Evolutionary conservation across 768 basidiomycete genomes (phyloP).

Genomic region (Xanthoconium stramineum): DNA sequence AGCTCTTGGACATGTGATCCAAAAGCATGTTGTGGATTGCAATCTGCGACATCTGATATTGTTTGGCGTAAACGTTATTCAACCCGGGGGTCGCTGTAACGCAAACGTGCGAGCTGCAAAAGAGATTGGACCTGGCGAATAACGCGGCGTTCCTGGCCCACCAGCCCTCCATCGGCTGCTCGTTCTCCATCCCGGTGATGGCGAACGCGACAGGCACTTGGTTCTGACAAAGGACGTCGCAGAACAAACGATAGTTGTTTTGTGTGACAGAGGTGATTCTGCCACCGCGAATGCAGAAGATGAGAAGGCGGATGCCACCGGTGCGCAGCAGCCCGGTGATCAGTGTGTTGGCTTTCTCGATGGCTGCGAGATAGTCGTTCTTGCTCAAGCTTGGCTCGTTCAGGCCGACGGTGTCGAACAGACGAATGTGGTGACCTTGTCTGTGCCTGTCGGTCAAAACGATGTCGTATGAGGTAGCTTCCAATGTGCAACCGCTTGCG

Average conservation of each 20-base stretch:
- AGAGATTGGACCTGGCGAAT: slow-evolving; percentile 22
- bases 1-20: slow-evolving; percentile 11
- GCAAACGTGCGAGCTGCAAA: slow-evolving; percentile 35
- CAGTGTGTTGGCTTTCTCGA: slow-evolving; percentile 30
- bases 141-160: slow-evolving; percentile 28
- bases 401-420: slow-evolving; percentile 34
- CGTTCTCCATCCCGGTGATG: slow-evolving; percentile 31
- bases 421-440: slow-evolving; percentile 12
- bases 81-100: slow-evolving; percentile 33
- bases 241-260: slow-evolving; percentile 29
- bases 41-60: slow-evolving; percentile 32
- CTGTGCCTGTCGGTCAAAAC: slow-evolving; percentile 11
- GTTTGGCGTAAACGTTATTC: slow-evolving; percentile 16
- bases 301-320: slow-evolving; percentile 27
- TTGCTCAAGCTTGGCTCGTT: slow-evolving; percentile 23
- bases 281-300: slow-evolving; percentile 34
- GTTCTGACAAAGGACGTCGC: slow-evolving; percentile 26
- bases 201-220: slow-evolving; percentile 31
- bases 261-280: slow-evolving; percentile 24
- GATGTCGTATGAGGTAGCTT: slow-evolving; percentile 22
- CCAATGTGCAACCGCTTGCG: slow-evolving; percentile 35
- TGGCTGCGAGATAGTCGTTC: slow-evolving; percentile 21
- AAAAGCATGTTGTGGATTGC: slow-evolving; percentile 22
- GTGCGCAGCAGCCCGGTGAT: slow-evolving; percentile 27
- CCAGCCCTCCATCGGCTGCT: slow-evolving; percentile 31